Evolutionary conservation across 371 early-diverging fungal species (phyloP), one percentile per base, ranked within the genome.

Genomic region (Syncephalastrum sp.): DNA sequence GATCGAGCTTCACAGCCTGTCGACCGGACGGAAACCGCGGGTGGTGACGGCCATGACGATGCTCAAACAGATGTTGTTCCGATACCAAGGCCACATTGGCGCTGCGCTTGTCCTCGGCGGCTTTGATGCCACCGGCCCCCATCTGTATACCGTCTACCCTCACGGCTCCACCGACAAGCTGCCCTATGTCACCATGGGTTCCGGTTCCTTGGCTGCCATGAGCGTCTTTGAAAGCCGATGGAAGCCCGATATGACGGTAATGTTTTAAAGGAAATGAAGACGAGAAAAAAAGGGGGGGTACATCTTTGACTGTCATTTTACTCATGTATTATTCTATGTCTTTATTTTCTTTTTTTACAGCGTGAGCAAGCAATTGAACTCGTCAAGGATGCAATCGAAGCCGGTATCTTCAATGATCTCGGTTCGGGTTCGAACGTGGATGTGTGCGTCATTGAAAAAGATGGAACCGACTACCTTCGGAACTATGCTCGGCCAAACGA

Each of bases 361-460:
- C 86, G 94, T 56, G 90, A 97, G 56, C 95, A 96, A 56, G 99
- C 96, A 5, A 89, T 98, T 51, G 87, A 89, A 24, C 69, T 99
- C 47, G 99, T 97, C 25, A 84, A 87, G 63, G 92, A 93, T 56
- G 98, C 99, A 45, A 95, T 99, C 63, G 88, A 94, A 74, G 94
- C 99, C 25, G 99, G 99, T 84, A 95, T 99, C 62, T 94, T 97
- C 75, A 99, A 99, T 77, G 99, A 99, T 81, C 79, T 99, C 49
- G 99, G 99, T 65, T 99, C 99, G 47, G 99, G 99, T 62, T 93
- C 94, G 27, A 98, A 98, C 73, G 97, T 99, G 59, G 99, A 99
- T 82, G 89, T 98, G 6, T 86, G 85, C 57, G 94, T 98, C 15
- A 93, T 98, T 69, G 92, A 87, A 60, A 89, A 90, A 68, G 76